Evolutionary conservation across 2,329 filamentous ascomycete species (phyloP), one percentile per base, ranked within the genome.

Genomic region (Hysterium pulicare): DNA sequence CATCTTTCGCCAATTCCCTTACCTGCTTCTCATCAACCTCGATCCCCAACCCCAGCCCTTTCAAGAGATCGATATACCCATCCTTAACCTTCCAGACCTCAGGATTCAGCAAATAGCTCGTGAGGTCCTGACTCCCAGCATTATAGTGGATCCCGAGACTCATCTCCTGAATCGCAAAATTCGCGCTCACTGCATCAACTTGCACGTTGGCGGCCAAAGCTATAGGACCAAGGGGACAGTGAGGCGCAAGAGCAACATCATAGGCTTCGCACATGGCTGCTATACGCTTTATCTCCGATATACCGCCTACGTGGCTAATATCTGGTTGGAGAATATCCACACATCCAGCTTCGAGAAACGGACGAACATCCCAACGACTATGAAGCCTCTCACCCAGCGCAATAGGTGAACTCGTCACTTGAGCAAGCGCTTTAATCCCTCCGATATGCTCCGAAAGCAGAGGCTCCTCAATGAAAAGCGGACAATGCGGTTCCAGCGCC

Each of bases 71-170:
- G 15, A 88, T 77, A 57, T 82, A 84, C 0, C 85, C 85, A 33
- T 79, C 75, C n/a, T 76, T 72, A 5, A 88, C 78, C 31, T 79
- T 71, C 72, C 84, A 87, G 0, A 86, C 78, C 38, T 77, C 74
- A 0, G 79, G 73, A 51, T 87, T 78, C 55, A 77, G 79, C 2
- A 82, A 71, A 57, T 88, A 89, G 20, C 77, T 84, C 10, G 77
- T 77, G 41, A 69, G 42, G 46, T 69, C 66, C 38, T 61, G 50
- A 22, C 58, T 60, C 0, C 64, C 66, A 1, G 54, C 60, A 47
- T 90, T 90, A 58, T 90, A 90, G 60, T 90, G 87, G 53, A 90
- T 90, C 0, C 86, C 86, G 22, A 89, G 57, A 40, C 81, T 84
- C 86, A 89, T 89, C 63, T 90, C 86, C 57, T 87, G 81, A 23